phyloP scores from a whole-genome alignment of 176 grass and related monocot species.

The Oryza rufipogon region DNA sequence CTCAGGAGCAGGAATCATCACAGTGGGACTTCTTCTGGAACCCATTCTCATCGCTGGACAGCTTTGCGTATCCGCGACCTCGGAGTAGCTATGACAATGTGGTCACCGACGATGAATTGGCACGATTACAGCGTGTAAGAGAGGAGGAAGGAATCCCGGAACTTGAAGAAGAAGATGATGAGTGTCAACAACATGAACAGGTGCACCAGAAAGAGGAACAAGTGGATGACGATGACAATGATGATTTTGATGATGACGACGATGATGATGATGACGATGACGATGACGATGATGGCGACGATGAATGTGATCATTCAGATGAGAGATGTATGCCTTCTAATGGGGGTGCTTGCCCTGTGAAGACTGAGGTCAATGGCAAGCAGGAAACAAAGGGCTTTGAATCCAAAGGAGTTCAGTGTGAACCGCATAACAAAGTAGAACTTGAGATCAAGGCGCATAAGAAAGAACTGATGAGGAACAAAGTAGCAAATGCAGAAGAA shows the following conservation, averaged over 20 bases:
- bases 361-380: conserved; percentile 45
- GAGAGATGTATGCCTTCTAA: conserved; percentile 42
- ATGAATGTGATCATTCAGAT: conserved; percentile 49
- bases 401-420: conserved; percentile 62
- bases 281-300: conserved; percentile 20
- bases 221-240: conserved; percentile 11
- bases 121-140: conserved; percentile 72
- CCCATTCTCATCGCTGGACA: conserved; percentile 76
- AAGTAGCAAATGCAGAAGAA: conserved; percentile 72
- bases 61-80: conserved; percentile 61
- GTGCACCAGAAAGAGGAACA: conserved; percentile 50
- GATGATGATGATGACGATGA: conserved; percentile 4
- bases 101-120: conserved; percentile 82
- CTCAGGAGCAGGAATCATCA: conserved; percentile 69
- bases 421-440: conserved; percentile 52
- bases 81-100: conserved; percentile 59
- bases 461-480: conserved; percentile 64
- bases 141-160: conserved; percentile 99
- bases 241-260: conserved; percentile 17
- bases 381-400: conserved; percentile 61
- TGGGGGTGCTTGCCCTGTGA: conserved; percentile 33
- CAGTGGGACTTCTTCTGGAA: conserved; percentile 95
- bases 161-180: conserved; percentile 84
- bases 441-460: conserved; percentile 67
- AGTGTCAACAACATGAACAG: conserved; percentile 48